phyloP scores from a whole-genome alignment of 805 yeast genomes.

The Barnettozyma siamensis region DNA sequence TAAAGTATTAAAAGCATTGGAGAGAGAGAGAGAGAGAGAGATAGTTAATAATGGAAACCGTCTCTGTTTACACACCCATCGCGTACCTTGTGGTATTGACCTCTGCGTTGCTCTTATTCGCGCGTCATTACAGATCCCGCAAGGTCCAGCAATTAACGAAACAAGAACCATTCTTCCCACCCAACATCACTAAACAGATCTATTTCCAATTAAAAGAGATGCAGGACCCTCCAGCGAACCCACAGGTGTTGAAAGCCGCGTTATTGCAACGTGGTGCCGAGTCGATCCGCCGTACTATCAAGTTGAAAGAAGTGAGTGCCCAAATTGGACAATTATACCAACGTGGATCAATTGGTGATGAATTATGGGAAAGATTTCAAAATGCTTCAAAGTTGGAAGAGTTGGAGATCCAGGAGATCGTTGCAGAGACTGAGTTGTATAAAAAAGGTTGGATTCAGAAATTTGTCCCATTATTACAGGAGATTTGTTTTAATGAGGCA shows the following conservation, averaged over 20 bases:
- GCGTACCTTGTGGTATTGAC: slow-evolving; percentile 67
- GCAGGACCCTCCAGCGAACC: slow-evolving; percentile 61
- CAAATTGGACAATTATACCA: slow-evolving; percentile 69
- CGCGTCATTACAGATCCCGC: slow-evolving; percentile 61
- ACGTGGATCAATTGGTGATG: slow-evolving; percentile 89
- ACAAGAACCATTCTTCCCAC: slow-evolving; percentile 69
- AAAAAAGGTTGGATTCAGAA: slow-evolving; percentile 78
- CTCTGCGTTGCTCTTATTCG: slow-evolving; percentile 61
- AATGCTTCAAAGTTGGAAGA: slow-evolving; percentile 76
- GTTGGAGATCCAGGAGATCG: slow-evolving; percentile 70
- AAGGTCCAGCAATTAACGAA: slow-evolving; percentile 42
- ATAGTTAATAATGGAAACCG: slow-evolving; percentile 4
- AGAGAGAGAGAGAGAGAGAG: too few species aligned
- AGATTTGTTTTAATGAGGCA: slow-evolving; percentile 89
- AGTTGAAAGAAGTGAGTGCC: slow-evolving; percentile 72
- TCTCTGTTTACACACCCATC: slow-evolving; percentile 67
- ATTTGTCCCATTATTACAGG: slow-evolving; percentile 76
- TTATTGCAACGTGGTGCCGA: slow-evolving; percentile 74
- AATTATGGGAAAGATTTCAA: slow-evolving; percentile 71
- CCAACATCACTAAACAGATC: slow-evolving; percentile 58
- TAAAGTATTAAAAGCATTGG: too few species aligned
- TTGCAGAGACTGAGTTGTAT: slow-evolving; percentile 63
- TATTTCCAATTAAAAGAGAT: slow-evolving; percentile 53
- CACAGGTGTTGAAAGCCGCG: slow-evolving; percentile 68
- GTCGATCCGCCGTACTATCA: slow-evolving; percentile 75